Evolutionary conservation across 805 yeast species (phyloP).

Genomic region (Kodamaea laetipori): DNA sequence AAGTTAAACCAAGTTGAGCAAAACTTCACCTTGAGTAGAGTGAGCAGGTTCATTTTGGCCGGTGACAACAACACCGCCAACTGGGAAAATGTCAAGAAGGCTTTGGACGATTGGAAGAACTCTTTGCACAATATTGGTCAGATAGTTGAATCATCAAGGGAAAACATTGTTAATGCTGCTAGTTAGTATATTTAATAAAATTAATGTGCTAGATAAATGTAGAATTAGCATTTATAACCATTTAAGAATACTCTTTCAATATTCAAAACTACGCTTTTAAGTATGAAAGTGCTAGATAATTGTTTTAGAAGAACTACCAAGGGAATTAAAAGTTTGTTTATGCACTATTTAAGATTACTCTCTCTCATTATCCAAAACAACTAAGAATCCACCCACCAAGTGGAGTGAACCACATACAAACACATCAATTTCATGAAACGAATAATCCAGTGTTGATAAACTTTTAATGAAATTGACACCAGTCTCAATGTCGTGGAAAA

Average conservation of each 20-base stretch:
- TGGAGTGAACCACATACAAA: constrained; percentile 94
- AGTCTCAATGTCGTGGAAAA: constrained; percentile 75
- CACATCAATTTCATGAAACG: constrained; percentile 53
- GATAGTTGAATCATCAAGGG: constrained; percentile 45
- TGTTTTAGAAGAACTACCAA: too few species aligned
- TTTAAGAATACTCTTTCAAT: background rate
- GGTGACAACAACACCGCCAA: constrained; percentile 36
- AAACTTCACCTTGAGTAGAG: constrained; percentile 42
- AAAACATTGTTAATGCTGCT: constrained; percentile 37
- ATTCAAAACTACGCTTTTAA: too few species aligned
- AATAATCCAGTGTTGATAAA: constrained; percentile 34
- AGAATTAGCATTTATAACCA: background rate
- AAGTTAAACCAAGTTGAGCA: constrained; percentile 46
- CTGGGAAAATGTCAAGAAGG: constrained; percentile 39
- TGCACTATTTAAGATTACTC: constrained; percentile 18
- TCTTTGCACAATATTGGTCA: constrained; percentile 44
- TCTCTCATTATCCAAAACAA: constrained; percentile 64
- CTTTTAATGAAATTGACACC: constrained; percentile 58
- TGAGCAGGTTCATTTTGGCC: constrained; percentile 42
- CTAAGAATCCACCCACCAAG: constrained; percentile 89
- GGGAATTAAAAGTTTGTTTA: background rate
- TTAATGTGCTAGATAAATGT: background rate
- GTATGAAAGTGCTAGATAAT: too few species aligned
- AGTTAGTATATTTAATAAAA: constrained; percentile 5
- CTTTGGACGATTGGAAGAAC: constrained; percentile 41